Evolutionary conservation across 2,329 filamentous ascomycete species (phyloP), one percentile per base, ranked within the genome.

Genomic region (Arachnomyces sp.): DNA sequence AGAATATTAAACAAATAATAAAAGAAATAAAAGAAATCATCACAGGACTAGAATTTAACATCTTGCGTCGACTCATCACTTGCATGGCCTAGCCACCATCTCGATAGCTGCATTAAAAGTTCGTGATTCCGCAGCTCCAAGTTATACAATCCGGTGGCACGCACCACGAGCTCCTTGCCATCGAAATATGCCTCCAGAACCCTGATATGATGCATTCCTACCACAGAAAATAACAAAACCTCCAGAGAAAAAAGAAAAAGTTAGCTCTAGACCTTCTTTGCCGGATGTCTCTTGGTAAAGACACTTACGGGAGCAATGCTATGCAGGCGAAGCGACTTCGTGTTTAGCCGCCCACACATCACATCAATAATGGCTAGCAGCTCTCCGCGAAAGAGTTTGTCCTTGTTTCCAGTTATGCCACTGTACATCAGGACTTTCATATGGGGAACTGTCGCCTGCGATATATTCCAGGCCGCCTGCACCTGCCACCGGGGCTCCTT

Each of bases 121-220:
- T 34, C 32, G 30, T 34, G 16, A 34, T 40, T 34, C 38, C 11
- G 17, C 16, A 34, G 31, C 31, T 34, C n/a, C 31, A 35, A 29
- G 31, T 46, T 33, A 31, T 42, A 44, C 12, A 44, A n/a, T 31
- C 15, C 25, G 28, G 42, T 42, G 16, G 16, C 35, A 16, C 42
- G 35, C n/a, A 46, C 36, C n/a, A 42, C 35, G 21, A 46, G 44
- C 21, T 46, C 31, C 25, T 40, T 34, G 17, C 38, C 42, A 30
- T 44, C 38, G 28, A 37, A 46, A 16, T 39, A 44, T 13, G 42
- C 42, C 38, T 46, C 44, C 42, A 46, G 9, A 11, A 44, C 42
- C 18, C 42, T 34, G 21, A 44, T 13, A 33, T 44, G 31, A 18
- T 38, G 39, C 28, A 42, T 30, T 6, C 25, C 42, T 31, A 44